Percentiles rank a stretch among this genome's conserved stretches.
These are phyloP conservation scores for Colletotrichum sp. DNA, from an alignment of 2,329 filamentous ascomycete species.

Conservation along the genomic window DNA sequence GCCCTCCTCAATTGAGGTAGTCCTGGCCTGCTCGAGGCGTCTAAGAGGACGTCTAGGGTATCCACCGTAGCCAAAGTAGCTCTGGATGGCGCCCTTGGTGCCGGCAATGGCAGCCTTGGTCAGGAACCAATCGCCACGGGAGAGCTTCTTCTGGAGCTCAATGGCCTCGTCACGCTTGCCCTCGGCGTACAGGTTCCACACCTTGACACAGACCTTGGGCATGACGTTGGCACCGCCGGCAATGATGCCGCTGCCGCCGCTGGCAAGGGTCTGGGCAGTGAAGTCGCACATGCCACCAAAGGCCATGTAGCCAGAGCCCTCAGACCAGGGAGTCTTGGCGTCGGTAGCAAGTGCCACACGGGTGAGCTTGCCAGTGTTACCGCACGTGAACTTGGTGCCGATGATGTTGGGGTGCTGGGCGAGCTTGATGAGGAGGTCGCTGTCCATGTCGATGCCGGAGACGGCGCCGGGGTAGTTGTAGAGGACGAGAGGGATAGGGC, in stretches of 20 bases:
- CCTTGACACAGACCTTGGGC: conserved; percentile 78
- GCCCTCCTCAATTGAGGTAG: conserved; percentile 58
- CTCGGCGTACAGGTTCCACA: conserved; percentile 77
- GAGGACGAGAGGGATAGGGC: conserved; percentile 78
- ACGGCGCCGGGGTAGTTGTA: conserved; percentile 95
- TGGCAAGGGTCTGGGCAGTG: conserved; percentile 79
- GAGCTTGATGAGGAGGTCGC: conserved; percentile 81
- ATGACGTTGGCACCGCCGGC: conserved; percentile 86
- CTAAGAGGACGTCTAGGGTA: conserved; percentile 76
- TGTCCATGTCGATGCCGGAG: conserved; percentile 87
- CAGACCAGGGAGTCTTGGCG: conserved; percentile 67
- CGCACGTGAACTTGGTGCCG: conserved; percentile 91
- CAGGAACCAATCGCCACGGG: conserved; percentile 80
- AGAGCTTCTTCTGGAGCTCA: conserved; percentile 77
- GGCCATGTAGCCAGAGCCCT: conserved; percentile 77
- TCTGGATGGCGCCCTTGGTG: conserved; percentile 84
- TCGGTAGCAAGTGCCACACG: conserved; percentile 76
- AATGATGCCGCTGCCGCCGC: conserved; percentile 83
- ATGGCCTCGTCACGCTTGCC: conserved; percentile 79
- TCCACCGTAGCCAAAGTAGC: conserved; percentile 82
- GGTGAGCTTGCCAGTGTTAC: conserved; percentile 87
- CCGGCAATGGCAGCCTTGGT: conserved; percentile 84
- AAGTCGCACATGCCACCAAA: conserved; percentile 91
- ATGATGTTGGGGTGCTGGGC: conserved; percentile 83
- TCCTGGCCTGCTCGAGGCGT: conserved; percentile 63